Evolutionary conservation across 2,329 filamentous ascomycete species (phyloP).

Genomic region (Xylaria arbuscula): DNA sequence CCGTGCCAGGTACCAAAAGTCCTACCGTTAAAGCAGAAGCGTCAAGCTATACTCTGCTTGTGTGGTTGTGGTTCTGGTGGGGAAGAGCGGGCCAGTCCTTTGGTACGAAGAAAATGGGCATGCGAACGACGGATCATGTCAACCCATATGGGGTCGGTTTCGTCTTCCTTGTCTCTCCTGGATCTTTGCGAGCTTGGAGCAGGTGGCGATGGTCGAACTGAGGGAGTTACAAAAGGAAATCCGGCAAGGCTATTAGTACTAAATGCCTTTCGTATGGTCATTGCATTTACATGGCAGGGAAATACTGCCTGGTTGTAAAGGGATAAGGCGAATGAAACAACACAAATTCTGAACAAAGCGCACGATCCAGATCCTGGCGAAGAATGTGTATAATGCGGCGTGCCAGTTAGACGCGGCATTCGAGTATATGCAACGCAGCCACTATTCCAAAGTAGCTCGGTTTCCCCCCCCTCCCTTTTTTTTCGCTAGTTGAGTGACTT

Average conservation of each 20-base stretch:
- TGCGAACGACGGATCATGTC: conserved; percentile 37
- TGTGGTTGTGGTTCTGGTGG: conserved; percentile 41
- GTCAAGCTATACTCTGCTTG: conserved; percentile 34
- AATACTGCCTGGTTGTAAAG: conserved; percentile 61
- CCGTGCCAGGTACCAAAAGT: conserved; percentile 98
- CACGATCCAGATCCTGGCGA: conserved; percentile 10
- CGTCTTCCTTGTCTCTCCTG: conserved; percentile 38
- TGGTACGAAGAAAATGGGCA: conserved; percentile 49
- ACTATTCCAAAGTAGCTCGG: background rate
- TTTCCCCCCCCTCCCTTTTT: too few species aligned
- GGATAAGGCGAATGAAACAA: conserved; percentile 65
- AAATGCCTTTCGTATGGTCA: conserved; percentile 54
- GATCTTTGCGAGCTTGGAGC: conserved; percentile 44
- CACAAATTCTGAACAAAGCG: conserved; percentile 51
- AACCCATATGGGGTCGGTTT: conserved; percentile 39
- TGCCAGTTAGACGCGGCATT: conserved; percentile 8
- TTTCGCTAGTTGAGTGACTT: background rate
- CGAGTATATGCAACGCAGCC: background rate
- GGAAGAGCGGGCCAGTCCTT: conserved; percentile 47
- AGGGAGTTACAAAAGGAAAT: conserved; percentile 53
- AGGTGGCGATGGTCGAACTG: conserved; percentile 48
- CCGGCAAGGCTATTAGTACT: conserved; percentile 47
- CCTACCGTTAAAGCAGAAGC: conserved; percentile 82
- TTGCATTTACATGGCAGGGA: conserved; percentile 63
- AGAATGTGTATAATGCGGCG: conserved; percentile 8